Evolutionary conservation across 108 stramenopile genomes (phyloP), one percentile per base, ranked within the genome.

Genomic region (Fragilaria radians): DNA sequence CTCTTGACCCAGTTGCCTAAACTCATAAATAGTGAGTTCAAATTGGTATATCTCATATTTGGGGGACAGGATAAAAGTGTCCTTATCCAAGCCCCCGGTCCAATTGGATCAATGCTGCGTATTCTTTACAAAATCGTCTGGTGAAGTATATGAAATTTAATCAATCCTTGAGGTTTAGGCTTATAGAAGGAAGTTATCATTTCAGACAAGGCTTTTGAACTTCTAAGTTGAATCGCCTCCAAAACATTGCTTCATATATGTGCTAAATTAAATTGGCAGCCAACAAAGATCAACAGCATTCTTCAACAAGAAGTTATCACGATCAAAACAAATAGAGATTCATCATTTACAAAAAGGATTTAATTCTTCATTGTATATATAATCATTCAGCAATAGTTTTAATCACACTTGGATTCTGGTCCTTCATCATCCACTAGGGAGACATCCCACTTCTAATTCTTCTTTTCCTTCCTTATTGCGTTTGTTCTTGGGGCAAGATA

Each of bases 191-290:
- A 98, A 66, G 98, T 99, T 0, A 96, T 97, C 56, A 97, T 99
- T 96, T 62, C 83, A 9, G 85, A 89, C 19, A 93, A 96, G 33
- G 97, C 99, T 1, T 67, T 97, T 46, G 97, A 97, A 52, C 75
- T 99, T 23, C 75, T 99, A 53, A 94, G 97, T 18, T 75, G 94
- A 29, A 97, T 98, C 61, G 97, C 91, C 26, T 81, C 76, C 54
- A 97, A 98, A 86, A 97, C 99, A 0, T 91, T 86, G 47, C 79
- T 99, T 57, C 96, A 97, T 11, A n/a, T 99, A 99, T 67, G 97
- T 97, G 21, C 97, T 99, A 59, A 96, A 99, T 50, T 92, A 97
- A 95, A 97, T 99, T 62, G 98, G n/a, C n/a, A n/a, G n/a, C n/a
- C n/a, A n/a, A n/a, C n/a, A n/a, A n/a, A n/a, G n/a, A n/a, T n/a